phyloP scores from a whole-genome alignment of 2,329 filamentous ascomycete genomes.

The Trichoderma simmonsii region DNA sequence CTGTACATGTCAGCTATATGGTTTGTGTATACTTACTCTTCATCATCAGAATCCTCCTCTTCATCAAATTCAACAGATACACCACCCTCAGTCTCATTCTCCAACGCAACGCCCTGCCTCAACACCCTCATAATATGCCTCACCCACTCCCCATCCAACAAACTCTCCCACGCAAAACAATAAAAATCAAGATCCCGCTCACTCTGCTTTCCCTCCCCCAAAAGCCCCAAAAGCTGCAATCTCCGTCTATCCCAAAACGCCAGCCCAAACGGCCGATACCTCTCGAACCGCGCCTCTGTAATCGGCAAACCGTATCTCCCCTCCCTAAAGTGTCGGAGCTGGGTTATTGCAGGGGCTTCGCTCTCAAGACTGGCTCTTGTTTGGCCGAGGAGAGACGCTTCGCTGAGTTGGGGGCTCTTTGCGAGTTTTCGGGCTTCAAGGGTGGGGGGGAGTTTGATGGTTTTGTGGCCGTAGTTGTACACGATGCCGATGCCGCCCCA shows the following conservation, averaged over 20 bases:
- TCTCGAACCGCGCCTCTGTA: conserved; percentile 13
- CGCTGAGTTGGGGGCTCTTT: not conserved
- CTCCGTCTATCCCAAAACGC: conserved; percentile 23
- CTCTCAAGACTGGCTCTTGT: not conserved
- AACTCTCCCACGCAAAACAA: conserved; percentile 12
- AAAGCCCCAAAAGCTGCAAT: conserved; percentile 20
- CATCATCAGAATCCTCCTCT: not conserved
- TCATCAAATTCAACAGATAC: not conserved
- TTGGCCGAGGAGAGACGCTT: not conserved
- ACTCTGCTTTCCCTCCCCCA: not conserved
- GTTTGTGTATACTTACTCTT: not conserved
- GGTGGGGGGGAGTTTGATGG: not conserved
- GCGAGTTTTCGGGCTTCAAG: not conserved
- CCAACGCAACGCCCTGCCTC: not conserved
- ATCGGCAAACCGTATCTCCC: not conserved
- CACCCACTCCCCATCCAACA: not conserved
- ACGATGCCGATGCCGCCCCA: not conserved
- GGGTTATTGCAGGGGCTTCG: not conserved
- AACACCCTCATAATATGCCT: not conserved
- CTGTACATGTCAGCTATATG: not conserved
- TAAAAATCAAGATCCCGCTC: not conserved
- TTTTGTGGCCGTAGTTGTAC: not conserved
- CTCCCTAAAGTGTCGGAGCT: not conserved
- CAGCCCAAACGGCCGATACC: conserved; percentile 21
- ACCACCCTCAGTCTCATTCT: not conserved